Conservation (phyloP, 441 rosid species). For the Omphalea diandra region DNA sequence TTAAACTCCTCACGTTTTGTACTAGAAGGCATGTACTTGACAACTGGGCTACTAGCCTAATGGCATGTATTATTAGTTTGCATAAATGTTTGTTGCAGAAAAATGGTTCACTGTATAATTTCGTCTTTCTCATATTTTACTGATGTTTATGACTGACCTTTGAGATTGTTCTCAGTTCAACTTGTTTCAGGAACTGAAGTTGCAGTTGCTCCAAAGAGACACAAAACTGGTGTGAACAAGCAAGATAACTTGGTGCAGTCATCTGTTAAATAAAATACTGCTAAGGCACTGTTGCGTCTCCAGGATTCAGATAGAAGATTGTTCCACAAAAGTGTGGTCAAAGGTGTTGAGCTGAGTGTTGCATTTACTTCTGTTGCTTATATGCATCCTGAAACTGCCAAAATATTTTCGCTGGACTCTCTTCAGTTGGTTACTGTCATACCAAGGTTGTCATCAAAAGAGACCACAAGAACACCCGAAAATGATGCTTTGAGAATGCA, state of each 20-base stretch:
- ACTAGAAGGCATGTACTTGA: too few species aligned
- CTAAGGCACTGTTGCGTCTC: constrained; percentile 70
- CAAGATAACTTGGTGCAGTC: constrained; percentile 30
- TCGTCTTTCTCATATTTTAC: constrained; percentile 2
- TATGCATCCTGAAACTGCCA: constrained; percentile 88
- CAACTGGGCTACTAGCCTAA: neutral
- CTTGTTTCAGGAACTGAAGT: constrained; percentile 87
- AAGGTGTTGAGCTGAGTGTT: constrained; percentile 68
- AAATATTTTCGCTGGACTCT: constrained; percentile 46
- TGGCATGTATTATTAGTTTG: constrained; percentile 1
- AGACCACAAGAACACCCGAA: constrained; percentile 42
- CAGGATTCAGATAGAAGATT: constrained; percentile 72
- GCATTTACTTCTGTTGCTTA: constrained; percentile 76
- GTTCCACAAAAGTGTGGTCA: constrained; percentile 45
- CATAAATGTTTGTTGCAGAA: constrained; percentile 1
- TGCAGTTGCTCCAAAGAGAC: constrained; percentile 96
- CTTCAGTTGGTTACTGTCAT: constrained; percentile 55
- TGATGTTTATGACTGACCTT: constrained; percentile 33
- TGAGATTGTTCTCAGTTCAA: constrained; percentile 74
- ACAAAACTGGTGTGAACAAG: constrained; percentile 42
- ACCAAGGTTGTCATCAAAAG: constrained; percentile 58
- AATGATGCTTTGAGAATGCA: constrained; percentile 37
- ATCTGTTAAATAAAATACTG: constrained; percentile 34
- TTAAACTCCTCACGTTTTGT: too few species aligned
- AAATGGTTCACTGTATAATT: constrained; percentile 13